Evolutionary conservation across 192 early-diverging fungal genomes (phyloP).

Genomic region (Backusella luteola): DNA sequence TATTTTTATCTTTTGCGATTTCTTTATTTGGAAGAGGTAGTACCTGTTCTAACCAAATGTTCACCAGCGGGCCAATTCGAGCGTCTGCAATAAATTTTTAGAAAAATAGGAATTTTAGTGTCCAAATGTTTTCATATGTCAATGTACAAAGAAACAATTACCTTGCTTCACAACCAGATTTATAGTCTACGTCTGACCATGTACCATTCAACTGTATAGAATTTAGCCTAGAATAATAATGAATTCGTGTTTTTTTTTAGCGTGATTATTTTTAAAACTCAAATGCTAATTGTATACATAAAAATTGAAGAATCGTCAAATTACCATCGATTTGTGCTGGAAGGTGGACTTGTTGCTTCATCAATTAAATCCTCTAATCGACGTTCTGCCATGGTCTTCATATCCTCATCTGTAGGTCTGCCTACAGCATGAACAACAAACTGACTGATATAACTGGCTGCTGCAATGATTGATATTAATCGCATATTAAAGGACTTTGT

Average conservation of each 20-base stretch:
- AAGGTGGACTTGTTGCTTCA: not conserved
- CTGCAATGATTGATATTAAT: not conserved
- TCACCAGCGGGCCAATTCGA: conserved; percentile 23
- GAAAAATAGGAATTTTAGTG: not conserved
- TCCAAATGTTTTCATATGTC: not conserved
- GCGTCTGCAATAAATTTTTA: not conserved
- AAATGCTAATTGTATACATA: not conserved
- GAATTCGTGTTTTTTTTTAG: not conserved
- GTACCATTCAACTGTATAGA: conserved; percentile 5
- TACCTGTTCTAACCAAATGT: conserved; percentile 22
- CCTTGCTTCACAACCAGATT: conserved; percentile 18
- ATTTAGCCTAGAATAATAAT: not conserved
- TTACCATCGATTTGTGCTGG: not conserved
- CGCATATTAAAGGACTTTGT: not conserved
- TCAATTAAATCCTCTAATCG: not conserved
- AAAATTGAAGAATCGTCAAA: not conserved
- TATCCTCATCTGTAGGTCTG: not conserved
- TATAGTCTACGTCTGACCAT: conserved; percentile 22
- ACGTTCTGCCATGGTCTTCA: not conserved
- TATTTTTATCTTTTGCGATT: not conserved
- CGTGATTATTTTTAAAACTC: not conserved
- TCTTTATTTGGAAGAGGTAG: not conserved
- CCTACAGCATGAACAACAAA: not conserved
- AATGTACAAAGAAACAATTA: not conserved
- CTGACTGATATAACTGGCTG: not conserved